These are phyloP conservation scores for Solanum chmielewskii DNA, from an alignment of 257 asterid species.

Conservation along the genomic window DNA sequence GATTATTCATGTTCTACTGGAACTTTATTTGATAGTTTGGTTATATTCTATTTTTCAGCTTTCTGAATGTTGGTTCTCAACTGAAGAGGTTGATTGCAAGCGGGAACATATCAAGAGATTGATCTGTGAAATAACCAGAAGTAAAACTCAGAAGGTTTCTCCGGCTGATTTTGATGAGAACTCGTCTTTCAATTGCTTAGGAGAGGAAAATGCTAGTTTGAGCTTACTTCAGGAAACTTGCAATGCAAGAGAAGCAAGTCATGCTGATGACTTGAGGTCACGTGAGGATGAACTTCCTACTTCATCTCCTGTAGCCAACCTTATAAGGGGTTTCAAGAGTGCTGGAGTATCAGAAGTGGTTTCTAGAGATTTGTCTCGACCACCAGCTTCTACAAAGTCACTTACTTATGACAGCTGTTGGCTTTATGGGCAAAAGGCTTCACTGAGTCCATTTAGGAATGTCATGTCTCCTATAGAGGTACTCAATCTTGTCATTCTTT, in stretches of 20 bases:
- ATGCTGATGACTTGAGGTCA: constrained; percentile 6
- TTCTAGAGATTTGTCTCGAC: background rate
- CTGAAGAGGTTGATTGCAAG: constrained; percentile 71
- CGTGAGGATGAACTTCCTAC: constrained; percentile 4
- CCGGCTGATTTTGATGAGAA: constrained; percentile 5
- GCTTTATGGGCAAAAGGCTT: constrained; percentile 8
- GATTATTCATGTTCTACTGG: background rate
- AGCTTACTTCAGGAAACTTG: constrained; percentile 3
- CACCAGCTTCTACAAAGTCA: constrained; percentile 4
- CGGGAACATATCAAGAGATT: constrained; percentile 51
- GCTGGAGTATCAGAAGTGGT: constrained; percentile 1
- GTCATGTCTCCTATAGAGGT: constrained; percentile 45
- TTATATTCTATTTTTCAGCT: constrained; percentile 40
- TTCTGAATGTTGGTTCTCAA: constrained; percentile 57
- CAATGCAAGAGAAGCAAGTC: constrained; percentile 11
- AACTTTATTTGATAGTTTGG: background rate
- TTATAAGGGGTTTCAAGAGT: constrained; percentile 2
- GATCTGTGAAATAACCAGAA: constrained; percentile 30
- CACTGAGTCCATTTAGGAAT: constrained; percentile 2
- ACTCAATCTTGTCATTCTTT: constrained; percentile 2
- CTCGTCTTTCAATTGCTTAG: constrained; percentile 1
- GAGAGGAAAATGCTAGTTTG: constrained; percentile 13
- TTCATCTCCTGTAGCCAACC: constrained; percentile 4
- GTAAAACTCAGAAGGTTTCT: constrained; percentile 25
- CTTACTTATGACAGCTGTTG: background rate